Evolutionary conservation across 495 filamentous ascomycete genomes (phyloP), one percentile per base, ranked within the genome.

Genomic region (Baudoinia panamericana): DNA sequence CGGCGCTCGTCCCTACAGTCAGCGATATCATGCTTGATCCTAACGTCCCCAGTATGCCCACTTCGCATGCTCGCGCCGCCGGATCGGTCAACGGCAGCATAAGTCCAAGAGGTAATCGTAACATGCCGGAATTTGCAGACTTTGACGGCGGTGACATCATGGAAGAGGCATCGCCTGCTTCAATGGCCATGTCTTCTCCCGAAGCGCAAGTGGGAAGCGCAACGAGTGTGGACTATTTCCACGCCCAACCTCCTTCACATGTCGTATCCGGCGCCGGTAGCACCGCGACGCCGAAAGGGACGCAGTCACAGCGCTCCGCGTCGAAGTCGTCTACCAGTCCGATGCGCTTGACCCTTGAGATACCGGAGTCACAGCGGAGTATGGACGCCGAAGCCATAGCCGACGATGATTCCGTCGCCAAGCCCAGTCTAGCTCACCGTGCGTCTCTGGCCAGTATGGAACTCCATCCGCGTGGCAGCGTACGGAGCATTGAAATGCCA

Each of bases 371-470:
- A 3, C 32, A 11, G 12, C 2, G 12, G 20, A 8, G 12, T n/a
- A n/a, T 20, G 10, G 18, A 26, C 24, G 12, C 24, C 13, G 30
- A 28, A n/a, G 17, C 26, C 3, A 7, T 20, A 20, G 4, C 13
- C 13, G 19, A 26, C 21, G 31, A 36, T 16, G 12, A 7, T 16
- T 56, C 51, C 5, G 13, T 54, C 10, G 43, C 51, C 8, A 43
- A 30, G 22, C 30, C 34, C 9, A 18, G 13, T 9, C 31, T 51
- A 1, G 12, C 46, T 26, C 32, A 48, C 4, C 50, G 51, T 12
- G 53, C 56, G n/a, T n/a, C n/a, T n/a, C n/a, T n/a, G n/a, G n/a
- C n/a, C 8, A 52, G 45, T n/a, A 54, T 58, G 38, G 56, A 48
- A 16, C 25, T 30, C 7, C 51, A 42, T 24, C 43, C 56, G 8